phyloP scores from a whole-genome alignment of 2,329 filamentous ascomycete species.

The Pseudogymnoascus pannorum region DNA sequence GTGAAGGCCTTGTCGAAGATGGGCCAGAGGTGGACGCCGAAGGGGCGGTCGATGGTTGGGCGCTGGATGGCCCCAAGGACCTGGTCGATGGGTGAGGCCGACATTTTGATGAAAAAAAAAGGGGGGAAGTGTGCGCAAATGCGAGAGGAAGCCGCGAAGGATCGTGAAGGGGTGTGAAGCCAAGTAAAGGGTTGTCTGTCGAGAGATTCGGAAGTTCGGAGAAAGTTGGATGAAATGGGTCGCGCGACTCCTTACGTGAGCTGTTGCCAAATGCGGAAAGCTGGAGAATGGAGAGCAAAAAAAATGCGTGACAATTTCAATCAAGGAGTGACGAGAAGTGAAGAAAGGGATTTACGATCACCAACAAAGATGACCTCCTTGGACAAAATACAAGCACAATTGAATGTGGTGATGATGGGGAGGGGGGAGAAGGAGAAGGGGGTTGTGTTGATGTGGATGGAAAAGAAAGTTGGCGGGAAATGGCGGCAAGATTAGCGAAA shows the following conservation, averaged over 20 bases:
- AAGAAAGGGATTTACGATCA: conserved; percentile 12
- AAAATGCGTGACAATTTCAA: conserved; percentile 15
- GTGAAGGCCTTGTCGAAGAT: conserved; percentile 86
- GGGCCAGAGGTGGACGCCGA: conserved; percentile 87
- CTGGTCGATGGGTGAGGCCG: conserved; percentile 21
- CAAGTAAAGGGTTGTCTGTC: conserved; percentile 12
- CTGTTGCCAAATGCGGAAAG: conserved; percentile 7
- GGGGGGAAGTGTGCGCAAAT: not conserved
- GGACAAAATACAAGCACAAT: conserved; percentile 14
- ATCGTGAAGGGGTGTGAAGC: conserved; percentile 10
- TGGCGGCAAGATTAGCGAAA: conserved; percentile 7
- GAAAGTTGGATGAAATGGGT: conserved; percentile 11
- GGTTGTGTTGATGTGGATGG: conserved; percentile 27
- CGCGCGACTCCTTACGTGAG: conserved; percentile 6
- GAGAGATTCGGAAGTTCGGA: conserved; percentile 12
- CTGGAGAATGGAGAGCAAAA: conserved; percentile 11
- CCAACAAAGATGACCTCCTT: conserved; percentile 17
- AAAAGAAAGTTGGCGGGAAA: conserved; percentile 18
- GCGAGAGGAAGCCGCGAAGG: conserved; percentile 3
- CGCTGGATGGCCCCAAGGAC: conserved; percentile 49
- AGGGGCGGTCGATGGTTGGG: conserved; percentile 84
- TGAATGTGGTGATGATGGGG: conserved; percentile 23
- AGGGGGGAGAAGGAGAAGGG: conserved; percentile 26
- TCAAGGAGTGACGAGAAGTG: conserved; percentile 37
- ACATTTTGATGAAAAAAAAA: conserved; percentile 6